Evolutionary conservation across 768 basidiomycete species (phyloP).

Genomic region (Lactarius vividus): DNA sequence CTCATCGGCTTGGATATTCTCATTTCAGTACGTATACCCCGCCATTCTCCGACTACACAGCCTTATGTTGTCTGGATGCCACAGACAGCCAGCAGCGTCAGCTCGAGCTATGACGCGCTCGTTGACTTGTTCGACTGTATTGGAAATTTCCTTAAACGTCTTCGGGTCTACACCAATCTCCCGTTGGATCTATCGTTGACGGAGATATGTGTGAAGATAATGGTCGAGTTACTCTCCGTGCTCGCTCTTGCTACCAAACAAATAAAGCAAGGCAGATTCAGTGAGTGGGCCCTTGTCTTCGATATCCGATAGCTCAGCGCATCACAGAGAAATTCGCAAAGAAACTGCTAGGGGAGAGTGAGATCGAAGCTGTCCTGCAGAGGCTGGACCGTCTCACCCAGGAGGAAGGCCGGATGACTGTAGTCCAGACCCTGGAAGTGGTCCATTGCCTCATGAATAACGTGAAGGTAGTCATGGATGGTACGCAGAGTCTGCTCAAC

Average conservation of each 20-base stretch:
- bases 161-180: not conserved
- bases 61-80: not conserved
- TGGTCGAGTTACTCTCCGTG: no score
- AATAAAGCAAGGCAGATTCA: not conserved
- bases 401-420: slow-evolving; percentile 3
- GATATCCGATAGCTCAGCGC: not conserved
- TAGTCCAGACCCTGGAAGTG: not conserved
- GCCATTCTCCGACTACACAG: not conserved
- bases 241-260: no score
- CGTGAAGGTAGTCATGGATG: slow-evolving; percentile 7
- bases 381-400: slow-evolving; percentile 11
- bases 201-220: not conserved
- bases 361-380: slow-evolving; percentile 5
- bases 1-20: not conserved
- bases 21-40: not conserved
- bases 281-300: not conserved
- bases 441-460: not conserved
- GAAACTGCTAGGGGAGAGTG: slow-evolving; percentile 7
- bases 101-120: no score
- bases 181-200: not conserved
- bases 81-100: not conserved
- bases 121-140: no score
- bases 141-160: no score
- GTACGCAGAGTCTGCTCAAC: not conserved
- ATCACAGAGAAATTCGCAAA: slow-evolving; percentile 3